Percentiles rank a stretch among this genome's conserved stretches.
Evolutionary conservation across 257 asterid genomes (phyloP).

Genomic region (Capsicum pubescens): DNA sequence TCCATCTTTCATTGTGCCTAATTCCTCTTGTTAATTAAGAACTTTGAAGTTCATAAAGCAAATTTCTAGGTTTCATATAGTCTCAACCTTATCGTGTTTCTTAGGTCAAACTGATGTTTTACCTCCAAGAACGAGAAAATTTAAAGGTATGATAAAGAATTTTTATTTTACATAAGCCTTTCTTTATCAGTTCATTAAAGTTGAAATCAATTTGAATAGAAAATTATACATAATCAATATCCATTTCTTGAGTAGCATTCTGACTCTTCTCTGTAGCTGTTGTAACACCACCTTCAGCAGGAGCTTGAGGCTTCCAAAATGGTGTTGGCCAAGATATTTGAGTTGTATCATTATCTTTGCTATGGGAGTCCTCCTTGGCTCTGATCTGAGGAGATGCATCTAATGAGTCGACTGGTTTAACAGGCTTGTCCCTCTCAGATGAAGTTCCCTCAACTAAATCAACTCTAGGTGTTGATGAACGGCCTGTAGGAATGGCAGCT

Average conservation of each 20-base stretch:
- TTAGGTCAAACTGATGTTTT: no score
- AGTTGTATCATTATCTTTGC: slow-evolving; percentile 50
- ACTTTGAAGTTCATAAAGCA: no score
- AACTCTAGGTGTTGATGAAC: slow-evolving; percentile 55
- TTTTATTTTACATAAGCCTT: no score
- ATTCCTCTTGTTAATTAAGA: no score
- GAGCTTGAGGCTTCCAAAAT: slow-evolving; percentile 58
- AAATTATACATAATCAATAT: slow-evolving; percentile 46
- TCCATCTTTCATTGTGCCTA: no score
- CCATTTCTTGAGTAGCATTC: slow-evolving; percentile 55
- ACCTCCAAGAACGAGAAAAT: no score
- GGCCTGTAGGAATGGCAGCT: slow-evolving; percentile 76
- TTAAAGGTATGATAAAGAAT: no score
- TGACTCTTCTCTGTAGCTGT: slow-evolving; percentile 46
- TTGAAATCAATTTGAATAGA: no score
- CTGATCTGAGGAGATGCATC: slow-evolving; percentile 40
- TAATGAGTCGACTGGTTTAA: slow-evolving; percentile 51
- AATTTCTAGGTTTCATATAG: no score
- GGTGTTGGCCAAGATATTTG: slow-evolving; percentile 47
- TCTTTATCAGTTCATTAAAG: no score
- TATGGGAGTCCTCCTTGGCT: slow-evolving; percentile 54
- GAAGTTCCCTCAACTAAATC: slow-evolving; percentile 63
- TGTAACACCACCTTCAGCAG: slow-evolving; percentile 39
- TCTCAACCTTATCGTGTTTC: no score
- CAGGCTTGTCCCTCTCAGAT: slow-evolving; percentile 52